These are phyloP conservation scores for Lodderomyces beijingensis DNA, from an alignment of 1,139 yeast species.

Conservation along the genomic window DNA sequence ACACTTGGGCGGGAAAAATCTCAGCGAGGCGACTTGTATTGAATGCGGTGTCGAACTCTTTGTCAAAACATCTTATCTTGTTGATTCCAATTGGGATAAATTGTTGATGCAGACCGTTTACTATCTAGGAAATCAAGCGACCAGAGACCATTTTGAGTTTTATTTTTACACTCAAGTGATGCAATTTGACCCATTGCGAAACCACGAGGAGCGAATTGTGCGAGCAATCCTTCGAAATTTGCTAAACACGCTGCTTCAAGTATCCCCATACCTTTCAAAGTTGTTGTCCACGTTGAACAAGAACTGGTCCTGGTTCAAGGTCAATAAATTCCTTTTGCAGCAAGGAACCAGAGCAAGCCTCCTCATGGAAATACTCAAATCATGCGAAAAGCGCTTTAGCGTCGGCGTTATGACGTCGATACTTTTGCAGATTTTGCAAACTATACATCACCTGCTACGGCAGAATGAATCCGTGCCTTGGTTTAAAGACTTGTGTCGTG, in stretches of 20 bases:
- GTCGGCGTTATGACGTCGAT: too few relatives aligned
- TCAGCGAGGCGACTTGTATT: too few relatives aligned
- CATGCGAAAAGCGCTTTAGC: not conserved
- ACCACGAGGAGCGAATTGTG: slow-evolving; percentile 13
- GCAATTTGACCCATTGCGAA: slow-evolving; percentile 16
- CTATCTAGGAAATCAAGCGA: slow-evolving; percentile 35
- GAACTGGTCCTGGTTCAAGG: too few relatives aligned
- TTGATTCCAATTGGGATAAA: slow-evolving; percentile 32
- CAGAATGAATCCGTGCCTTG: not conserved
- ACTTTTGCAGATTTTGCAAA: slow-evolving; percentile 1
- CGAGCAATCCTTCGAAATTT: slow-evolving; percentile 17
- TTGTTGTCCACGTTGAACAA: slow-evolving; percentile 10
- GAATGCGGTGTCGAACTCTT: too few relatives aligned
- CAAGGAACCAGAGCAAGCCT: too few relatives aligned
- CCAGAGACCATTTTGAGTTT: slow-evolving; percentile 33
- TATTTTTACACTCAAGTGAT: slow-evolving; percentile 28
- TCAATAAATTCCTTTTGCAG: too few relatives aligned
- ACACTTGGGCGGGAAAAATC: too few relatives aligned
- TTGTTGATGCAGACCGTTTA: slow-evolving; percentile 37
- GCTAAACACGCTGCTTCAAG: too few relatives aligned
- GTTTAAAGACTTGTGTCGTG: slow-evolving; percentile 26
- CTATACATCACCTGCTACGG: not conserved
- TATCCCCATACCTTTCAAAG: too few relatives aligned
- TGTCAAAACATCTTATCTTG: slow-evolving; percentile 15
- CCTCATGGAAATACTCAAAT: not conserved